phyloP scores from a whole-genome alignment of 306 rosid genomes.

The Prinsepia uniflora region DNA sequence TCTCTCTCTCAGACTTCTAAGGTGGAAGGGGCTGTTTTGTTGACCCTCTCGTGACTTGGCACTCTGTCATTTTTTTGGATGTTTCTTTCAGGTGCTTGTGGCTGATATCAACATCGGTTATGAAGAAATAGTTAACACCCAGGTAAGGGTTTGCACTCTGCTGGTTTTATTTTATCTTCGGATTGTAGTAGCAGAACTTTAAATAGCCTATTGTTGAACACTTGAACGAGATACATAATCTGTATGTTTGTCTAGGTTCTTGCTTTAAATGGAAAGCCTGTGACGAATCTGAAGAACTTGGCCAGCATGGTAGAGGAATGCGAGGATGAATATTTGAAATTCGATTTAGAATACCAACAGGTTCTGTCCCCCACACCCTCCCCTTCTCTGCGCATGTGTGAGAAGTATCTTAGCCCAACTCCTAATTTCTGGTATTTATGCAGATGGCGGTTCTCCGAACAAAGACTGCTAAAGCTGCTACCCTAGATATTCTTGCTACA shows the following conservation, averaged over 20 bases:
- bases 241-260: constrained; percentile 48
- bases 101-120: constrained; percentile 95
- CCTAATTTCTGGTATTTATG: constrained; percentile 10
- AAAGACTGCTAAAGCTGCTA: constrained; percentile 72
- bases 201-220: neutral
- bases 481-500: constrained; percentile 73
- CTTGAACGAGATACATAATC: neutral
- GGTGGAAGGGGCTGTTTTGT: neutral
- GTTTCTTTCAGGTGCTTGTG: constrained; percentile 72
- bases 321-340: constrained; percentile 68
- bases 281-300: constrained; percentile 80
- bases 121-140: constrained; percentile 89
- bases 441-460: constrained; percentile 83
- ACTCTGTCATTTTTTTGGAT: constrained; percentile 8
- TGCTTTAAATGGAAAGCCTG: constrained; percentile 83
- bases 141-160: constrained; percentile 40
- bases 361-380: constrained; percentile 26
- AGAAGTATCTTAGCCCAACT: neutral
- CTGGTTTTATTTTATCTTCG: neutral
- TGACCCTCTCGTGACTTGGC: constrained; percentile 9
- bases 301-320: constrained; percentile 86
- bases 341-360: constrained; percentile 87
- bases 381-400: neutral
- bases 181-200: constrained; percentile 3
- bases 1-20: neutral